Evolutionary conservation across 1,284 basidiomycete species (phyloP).

Genomic region (Ganoderma sinense): DNA sequence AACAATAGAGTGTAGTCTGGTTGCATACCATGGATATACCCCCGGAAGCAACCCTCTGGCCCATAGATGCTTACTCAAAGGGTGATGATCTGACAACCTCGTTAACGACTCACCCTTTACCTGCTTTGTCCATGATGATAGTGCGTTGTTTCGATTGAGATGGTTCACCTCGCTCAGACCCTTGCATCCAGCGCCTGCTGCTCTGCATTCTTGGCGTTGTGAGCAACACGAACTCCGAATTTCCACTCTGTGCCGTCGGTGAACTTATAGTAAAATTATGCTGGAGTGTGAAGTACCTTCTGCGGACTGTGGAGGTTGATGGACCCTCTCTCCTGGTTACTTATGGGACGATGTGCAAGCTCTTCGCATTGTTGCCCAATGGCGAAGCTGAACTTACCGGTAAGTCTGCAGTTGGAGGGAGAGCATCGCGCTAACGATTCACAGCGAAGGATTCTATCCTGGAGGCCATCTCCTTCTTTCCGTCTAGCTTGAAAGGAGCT

Average conservation of each 20-base stretch:
- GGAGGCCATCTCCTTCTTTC: conserved; percentile 41
- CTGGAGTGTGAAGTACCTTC: conserved; percentile 29
- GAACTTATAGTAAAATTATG: conserved; percentile 29
- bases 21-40: conserved; percentile 44
- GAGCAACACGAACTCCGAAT: background rate
- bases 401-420: conserved; percentile 1
- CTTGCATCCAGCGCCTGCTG: conserved; percentile 18
- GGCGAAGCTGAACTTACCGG: conserved; percentile 13
- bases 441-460: conserved; percentile 52
- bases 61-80: background rate
- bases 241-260: background rate
- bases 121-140: conserved; percentile 24
- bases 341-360: conserved; percentile 13
- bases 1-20: conserved; percentile 58
- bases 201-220: background rate
- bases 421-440: background rate
- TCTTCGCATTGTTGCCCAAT: conserved; percentile 30
- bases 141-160: conserved; percentile 13
- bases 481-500: conserved; percentile 18
- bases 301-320: conserved; percentile 12
- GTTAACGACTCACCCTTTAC: conserved; percentile 9
- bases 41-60: background rate
- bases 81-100: conserved; percentile 2
- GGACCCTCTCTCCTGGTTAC: conserved; percentile 2
- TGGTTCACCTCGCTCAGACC: background rate